These are phyloP conservation scores for Amphicarpaea edgeworthii DNA, from an alignment of 306 rosid genomes.

Conservation along the genomic window DNA sequence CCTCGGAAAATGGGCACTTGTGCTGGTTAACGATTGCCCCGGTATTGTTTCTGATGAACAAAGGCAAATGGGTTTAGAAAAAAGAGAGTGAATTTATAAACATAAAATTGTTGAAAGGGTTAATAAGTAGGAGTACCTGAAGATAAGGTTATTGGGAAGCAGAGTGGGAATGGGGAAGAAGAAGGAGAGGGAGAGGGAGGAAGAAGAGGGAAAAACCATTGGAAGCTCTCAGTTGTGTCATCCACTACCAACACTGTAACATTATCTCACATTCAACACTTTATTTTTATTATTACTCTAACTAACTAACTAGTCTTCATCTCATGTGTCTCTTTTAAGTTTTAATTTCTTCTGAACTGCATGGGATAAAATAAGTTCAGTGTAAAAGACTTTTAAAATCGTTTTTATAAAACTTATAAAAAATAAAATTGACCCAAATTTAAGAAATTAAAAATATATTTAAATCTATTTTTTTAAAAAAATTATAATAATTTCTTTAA, in stretches of 20 bases:
- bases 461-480: no score
- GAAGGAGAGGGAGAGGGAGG: slow-evolving; percentile 55
- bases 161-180: slow-evolving; percentile 46
- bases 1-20: slow-evolving; percentile 41
- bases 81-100: background rate
- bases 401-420: no score
- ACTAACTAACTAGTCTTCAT: no score
- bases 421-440: no score
- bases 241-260: slow-evolving; percentile 15
- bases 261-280: slow-evolving; percentile 22
- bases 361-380: background rate
- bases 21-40: slow-evolving; percentile 46
- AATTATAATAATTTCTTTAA: no score
- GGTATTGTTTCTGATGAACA: slow-evolving; percentile 49
- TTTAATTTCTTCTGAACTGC: background rate
- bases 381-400: no score
- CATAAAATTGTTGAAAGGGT: background rate
- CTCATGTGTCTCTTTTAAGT: no score
- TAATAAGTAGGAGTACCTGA: slow-evolving; percentile 52
- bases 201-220: slow-evolving; percentile 67
- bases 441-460: no score
- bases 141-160: slow-evolving; percentile 49
- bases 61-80: background rate
- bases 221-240: slow-evolving; percentile 10
- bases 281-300: background rate